These are phyloP conservation scores for Ogataea ramenticola DNA, from an alignment of 805 yeast genomes.

Conservation along the genomic window DNA sequence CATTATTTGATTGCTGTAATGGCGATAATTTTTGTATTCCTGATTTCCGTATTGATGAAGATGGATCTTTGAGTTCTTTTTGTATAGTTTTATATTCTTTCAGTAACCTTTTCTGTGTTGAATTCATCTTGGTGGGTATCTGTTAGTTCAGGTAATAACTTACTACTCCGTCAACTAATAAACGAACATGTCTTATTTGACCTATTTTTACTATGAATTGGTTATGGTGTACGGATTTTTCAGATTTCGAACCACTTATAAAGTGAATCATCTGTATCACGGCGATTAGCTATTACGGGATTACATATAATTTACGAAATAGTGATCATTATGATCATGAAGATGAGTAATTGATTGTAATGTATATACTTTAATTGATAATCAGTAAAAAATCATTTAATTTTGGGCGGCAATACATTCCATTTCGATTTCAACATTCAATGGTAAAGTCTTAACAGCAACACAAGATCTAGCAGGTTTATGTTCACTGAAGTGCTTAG, in stretches of 20 bases:
- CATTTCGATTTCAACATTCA: conserved; percentile 81
- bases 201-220: no score
- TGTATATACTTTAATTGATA: no score
- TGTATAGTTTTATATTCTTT: conserved; percentile 27
- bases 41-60: conserved; percentile 14
- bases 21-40: conserved; percentile 40
- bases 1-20: background rate
- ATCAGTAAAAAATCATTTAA: background rate
- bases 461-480: conserved; percentile 98
- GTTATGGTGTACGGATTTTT: no score
- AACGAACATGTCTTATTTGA: no score
- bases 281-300: background rate
- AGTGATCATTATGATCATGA: no score
- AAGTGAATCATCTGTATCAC: no score
- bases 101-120: conserved; percentile 28
- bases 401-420: conserved; percentile 86
- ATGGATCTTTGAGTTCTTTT: conserved; percentile 17
- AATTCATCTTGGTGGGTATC: background rate
- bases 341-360: no score
- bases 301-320: no score
- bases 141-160: no score
- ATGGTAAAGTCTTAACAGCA: conserved; percentile 86
- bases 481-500: conserved; percentile 64
- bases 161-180: no score
- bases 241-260: no score